Evolutionary conservation across 129 eudicot species (phyloP).

Genomic region (Centaurea solstitialis): DNA sequence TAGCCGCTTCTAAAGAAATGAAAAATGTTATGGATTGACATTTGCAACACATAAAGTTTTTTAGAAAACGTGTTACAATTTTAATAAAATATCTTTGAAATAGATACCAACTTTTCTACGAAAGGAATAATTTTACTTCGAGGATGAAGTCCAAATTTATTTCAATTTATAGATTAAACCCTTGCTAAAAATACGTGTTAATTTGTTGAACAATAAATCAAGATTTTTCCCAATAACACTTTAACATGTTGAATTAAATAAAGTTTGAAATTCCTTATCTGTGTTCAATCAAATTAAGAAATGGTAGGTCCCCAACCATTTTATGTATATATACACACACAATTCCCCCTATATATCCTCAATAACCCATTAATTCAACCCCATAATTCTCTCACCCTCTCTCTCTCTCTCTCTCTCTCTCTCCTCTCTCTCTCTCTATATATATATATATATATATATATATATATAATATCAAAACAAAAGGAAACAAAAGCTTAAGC

Average conservation of each 20-base stretch:
- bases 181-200: background rate
- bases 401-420: background rate
- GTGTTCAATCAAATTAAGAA: conserved; percentile 10
- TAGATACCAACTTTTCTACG: too few species aligned
- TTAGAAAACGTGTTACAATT: background rate
- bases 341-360: conserved; percentile 13
- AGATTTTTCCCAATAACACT: too few species aligned
- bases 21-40: too few species aligned
- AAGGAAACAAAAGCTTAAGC: conserved; percentile 22
- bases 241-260: background rate
- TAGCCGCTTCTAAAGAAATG: too few species aligned
- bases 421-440: background rate
- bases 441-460: background rate
- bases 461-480: background rate
- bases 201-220: background rate
- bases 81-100: too few species aligned
- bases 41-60: too few species aligned
- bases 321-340: conserved; percentile 17
- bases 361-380: background rate
- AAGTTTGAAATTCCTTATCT: background rate
- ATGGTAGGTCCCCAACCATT: conserved; percentile 28
- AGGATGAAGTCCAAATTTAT: too few species aligned
- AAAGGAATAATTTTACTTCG: background rate
- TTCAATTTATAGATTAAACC: background rate
- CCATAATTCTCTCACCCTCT: background rate